A percentile compares a stretch with the other conserved stretches of the same genome.
phyloP scores from a whole-genome alignment of 192 early-diverging fungal species.

The Coemansia sp. region DNA sequence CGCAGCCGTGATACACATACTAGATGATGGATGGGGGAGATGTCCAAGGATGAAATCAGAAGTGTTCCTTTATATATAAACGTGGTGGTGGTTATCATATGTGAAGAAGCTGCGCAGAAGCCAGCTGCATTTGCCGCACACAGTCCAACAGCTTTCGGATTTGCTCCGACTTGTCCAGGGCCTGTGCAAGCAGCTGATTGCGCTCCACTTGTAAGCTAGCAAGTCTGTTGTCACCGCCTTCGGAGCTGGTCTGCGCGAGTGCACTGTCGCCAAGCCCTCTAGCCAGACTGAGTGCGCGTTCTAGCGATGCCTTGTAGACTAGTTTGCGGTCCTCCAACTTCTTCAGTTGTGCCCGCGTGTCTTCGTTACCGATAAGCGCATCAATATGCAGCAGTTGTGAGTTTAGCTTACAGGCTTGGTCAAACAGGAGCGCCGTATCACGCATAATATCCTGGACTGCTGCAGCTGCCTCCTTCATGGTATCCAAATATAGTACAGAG shows the following conservation, averaged over 20 bases:
- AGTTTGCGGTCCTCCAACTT: conserved; percentile 22
- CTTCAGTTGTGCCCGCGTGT: conserved; percentile 15
- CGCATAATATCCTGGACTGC: conserved; percentile 52
- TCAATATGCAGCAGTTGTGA: conserved; percentile 41
- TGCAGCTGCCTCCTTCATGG: conserved; percentile 29
- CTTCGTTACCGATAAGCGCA: conserved; percentile 19
- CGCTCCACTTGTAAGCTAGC: conserved; percentile 22
- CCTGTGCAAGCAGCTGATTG: conserved; percentile 18
- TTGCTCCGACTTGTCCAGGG: conserved; percentile 33
- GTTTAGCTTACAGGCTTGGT: conserved; percentile 45
- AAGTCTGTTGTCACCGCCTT: neutral
- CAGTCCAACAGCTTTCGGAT: conserved; percentile 37
- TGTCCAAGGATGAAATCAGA: neutral
- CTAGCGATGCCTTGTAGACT: conserved; percentile 32
- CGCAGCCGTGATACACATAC: neutral
- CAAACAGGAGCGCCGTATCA: conserved; percentile 39
- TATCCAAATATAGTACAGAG: neutral
- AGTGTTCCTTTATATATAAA: neutral
- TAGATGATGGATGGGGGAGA: neutral
- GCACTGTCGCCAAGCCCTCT: conserved; percentile 1
- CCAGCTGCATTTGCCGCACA: conserved; percentile 41
- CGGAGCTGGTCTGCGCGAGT: neutral
- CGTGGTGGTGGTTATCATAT: conserved; percentile 8
- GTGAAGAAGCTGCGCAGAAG: conserved; percentile 44
- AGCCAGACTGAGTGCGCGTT: conserved; percentile 14